Conservation (phyloP, 345 rosid genomes). For the thale cress (Arabidopsis thaliana) region DNA sequence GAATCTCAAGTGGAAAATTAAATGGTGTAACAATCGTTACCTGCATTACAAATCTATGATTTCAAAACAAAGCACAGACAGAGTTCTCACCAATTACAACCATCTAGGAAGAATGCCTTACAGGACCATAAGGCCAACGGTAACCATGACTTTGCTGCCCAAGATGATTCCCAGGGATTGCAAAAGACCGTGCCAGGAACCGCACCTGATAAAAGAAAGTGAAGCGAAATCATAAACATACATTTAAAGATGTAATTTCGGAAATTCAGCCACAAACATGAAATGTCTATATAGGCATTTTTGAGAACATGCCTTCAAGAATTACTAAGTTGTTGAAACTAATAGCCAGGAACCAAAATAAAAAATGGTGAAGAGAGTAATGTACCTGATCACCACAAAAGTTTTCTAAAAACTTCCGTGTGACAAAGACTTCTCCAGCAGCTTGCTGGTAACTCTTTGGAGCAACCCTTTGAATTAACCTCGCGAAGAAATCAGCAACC, state of each 20-base stretch:
- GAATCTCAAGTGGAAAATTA: conserved; percentile 98
- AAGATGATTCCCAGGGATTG: conserved; percentile 90
- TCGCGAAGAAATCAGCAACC: conserved; percentile 87
- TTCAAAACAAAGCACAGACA: conserved; percentile 23
- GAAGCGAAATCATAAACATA: neutral
- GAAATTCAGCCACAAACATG: neutral
- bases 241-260: neutral
- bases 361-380: neutral
- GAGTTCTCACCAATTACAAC: neutral
- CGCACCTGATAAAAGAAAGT: conserved; percentile 66
- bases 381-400: conserved; percentile 95
- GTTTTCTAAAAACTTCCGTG: conserved; percentile 86
- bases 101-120: conserved; percentile 53
- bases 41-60: conserved; percentile 49
- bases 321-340: neutral
- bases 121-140: conserved; percentile 99
- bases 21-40: conserved; percentile 95
- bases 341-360: neutral
- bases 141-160: conserved; percentile 98
- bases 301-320: neutral
- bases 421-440: conserved; percentile 82
- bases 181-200: conserved; percentile 90
- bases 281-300: neutral
- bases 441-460: conserved; percentile 99
- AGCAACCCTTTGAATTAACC: conserved; percentile 89